Evolutionary conservation across 2,329 filamentous ascomycete genomes (phyloP).

Genomic region (Diplodia scrobiculata): DNA sequence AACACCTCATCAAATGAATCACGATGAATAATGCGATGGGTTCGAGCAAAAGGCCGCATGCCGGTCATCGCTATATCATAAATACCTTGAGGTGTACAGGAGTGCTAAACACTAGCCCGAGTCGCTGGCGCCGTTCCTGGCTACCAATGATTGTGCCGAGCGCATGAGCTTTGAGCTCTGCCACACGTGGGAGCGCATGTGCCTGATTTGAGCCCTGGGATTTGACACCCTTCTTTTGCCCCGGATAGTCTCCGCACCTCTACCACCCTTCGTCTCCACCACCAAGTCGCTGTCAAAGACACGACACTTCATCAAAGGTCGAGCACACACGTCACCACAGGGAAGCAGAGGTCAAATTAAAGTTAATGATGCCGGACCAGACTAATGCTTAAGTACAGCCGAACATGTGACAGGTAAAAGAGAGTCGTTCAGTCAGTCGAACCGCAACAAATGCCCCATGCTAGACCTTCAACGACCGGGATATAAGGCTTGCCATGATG

Average conservation of each 20-base stretch:
- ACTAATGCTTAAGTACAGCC: constrained; percentile 12
- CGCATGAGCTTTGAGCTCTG: constrained; percentile 11
- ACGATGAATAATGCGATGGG: background rate
- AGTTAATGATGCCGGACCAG: constrained; percentile 7
- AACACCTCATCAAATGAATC: constrained; percentile 7
- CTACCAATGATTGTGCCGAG: background rate
- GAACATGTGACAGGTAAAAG: background rate
- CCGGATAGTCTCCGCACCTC: background rate
- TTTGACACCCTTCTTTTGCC: constrained; percentile 1
- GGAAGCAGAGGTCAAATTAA: background rate
- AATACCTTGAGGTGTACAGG: background rate
- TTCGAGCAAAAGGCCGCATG: constrained; percentile 4
- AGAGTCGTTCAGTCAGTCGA: constrained; percentile 20
- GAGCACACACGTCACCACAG: background rate
- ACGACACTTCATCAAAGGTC: background rate
- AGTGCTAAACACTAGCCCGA: background rate
- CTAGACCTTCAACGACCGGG: constrained; percentile 23
- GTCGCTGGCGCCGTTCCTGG: background rate
- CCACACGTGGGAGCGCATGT: constrained; percentile 26
- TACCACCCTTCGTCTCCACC: background rate
- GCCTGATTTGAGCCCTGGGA: constrained; percentile 5
- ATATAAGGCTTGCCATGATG: constrained; percentile 21
- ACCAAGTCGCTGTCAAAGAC: background rate
- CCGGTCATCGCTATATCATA: background rate
- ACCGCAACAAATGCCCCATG: background rate